Conservation (phyloP, 345 rosid genomes). For the Firmiana major region DNA sequence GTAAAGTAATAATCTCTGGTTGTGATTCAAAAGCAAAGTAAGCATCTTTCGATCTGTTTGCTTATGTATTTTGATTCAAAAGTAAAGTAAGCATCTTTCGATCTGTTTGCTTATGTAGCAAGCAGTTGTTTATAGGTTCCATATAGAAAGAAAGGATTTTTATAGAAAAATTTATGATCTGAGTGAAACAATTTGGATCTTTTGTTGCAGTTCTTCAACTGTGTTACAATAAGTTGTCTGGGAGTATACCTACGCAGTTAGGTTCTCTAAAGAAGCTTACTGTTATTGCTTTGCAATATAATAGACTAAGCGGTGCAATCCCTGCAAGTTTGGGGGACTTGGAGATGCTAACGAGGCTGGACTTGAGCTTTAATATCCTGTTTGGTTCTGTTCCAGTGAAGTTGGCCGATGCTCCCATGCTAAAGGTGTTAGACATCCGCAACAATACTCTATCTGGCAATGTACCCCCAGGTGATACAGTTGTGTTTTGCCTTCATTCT, state of each 20-base stretch:
- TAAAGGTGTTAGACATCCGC: conserved; percentile 68
- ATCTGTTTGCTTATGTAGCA: not conserved
- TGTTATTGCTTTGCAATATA: conserved; percentile 75
- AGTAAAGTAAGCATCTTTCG: not conserved
- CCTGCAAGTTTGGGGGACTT: conserved; percentile 87
- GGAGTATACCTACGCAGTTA: conserved; percentile 70
- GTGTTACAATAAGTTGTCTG: conserved; percentile 79
- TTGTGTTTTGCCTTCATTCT: not conserved
- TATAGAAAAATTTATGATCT: no score
- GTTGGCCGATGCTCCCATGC: conserved; percentile 53
- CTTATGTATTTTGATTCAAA: not conserved
- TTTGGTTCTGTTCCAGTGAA: conserved; percentile 81
- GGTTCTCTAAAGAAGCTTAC: conserved; percentile 63
- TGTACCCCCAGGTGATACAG: conserved; percentile 66
- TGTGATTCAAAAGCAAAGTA: not conserved
- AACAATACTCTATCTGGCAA: conserved; percentile 80
- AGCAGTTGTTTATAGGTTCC: not conserved
- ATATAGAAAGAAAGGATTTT: not conserved
- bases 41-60: not conserved
- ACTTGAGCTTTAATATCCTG: conserved; percentile 71
- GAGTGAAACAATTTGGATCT: not conserved
- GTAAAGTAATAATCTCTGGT: no score
- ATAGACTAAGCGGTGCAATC: conserved; percentile 75
- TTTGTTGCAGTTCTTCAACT: conserved; percentile 70
- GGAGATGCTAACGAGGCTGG: conserved; percentile 56